Base-by-base conservation (phyloP, 1,284 basidiomycete species). In the Fomes fomentarius region DNA sequence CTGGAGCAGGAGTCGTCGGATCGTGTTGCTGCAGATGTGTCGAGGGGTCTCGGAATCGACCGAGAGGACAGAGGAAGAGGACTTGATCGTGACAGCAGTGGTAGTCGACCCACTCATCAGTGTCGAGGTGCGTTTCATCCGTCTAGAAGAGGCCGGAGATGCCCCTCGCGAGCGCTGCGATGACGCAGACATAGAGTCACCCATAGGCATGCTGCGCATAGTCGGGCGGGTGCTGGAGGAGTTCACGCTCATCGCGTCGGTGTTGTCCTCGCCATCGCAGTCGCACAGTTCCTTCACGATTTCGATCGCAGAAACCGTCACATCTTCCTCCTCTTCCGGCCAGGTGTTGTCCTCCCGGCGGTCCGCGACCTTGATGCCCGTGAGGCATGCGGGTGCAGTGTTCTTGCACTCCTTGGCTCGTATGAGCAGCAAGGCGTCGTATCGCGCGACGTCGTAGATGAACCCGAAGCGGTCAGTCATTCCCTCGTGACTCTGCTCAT, bases 381-480 rank as follows among this genome's bases (percentile, higher is more conserved):
- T 94, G 35, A 94, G 74, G 64, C 90, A 93, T 4, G 91, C 92
- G 2, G 92, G 92, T 0, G 90, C 89, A 0, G 87, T 82, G 61
- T 82, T 88, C 28, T 81, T 77, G 59, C 88, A 92, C 62, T 90
- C 88, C 71, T 80, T 77, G 31, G 89, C 89, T 40, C 90, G 80
- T 8, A 87, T 69, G 26, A 95, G 78, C 19, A 95, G 74, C 15
- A 93, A 74, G n/a, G 91, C 78, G 63, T 95, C 93, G 60, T 93
- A 91, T 64, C 83, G 79, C 22, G 86, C 85, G 11, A 94, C 82
- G 63, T 94, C 92, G 62, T 95, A 97, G 66, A 97, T 90, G 74
- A 98, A 98, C 0, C 96, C 96, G 68, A 93, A 98, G 9, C 94
- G 85, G 66, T 98, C 96, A 5, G 95, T 94, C 61, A 97, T 76